These are phyloP conservation scores for Podila horticola DNA, from an alignment of 192 early-diverging fungal genomes.

Conservation along the genomic window DNA sequence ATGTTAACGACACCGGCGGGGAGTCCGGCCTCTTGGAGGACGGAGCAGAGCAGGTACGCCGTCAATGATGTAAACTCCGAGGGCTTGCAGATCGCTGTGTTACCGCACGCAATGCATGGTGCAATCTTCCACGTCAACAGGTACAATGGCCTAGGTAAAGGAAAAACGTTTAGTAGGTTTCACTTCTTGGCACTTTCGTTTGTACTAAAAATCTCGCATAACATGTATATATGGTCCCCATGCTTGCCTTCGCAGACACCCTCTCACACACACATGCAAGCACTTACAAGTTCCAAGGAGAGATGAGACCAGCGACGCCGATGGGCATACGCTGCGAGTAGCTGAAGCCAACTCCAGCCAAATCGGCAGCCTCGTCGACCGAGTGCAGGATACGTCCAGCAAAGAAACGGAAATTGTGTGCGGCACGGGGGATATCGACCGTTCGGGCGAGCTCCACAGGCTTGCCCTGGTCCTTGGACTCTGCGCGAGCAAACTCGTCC, in stretches of 20 bases:
- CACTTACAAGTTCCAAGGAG: conserved; percentile 71
- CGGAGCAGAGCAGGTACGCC: conserved; percentile 66
- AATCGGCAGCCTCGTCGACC: conserved; percentile 53
- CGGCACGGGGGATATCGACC: conserved; percentile 72
- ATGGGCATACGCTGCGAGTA: conserved; percentile 60
- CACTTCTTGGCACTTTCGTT: neutral
- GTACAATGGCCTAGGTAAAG: conserved; percentile 65
- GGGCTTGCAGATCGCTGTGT: conserved; percentile 80
- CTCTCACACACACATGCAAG: too few species aligned
- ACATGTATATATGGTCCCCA: too few species aligned
- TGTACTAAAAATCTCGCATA: too few species aligned
- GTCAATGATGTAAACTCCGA: conserved; percentile 70
- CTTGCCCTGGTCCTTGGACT: conserved; percentile 80
- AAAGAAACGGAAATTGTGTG: conserved; percentile 78
- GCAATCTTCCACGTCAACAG: conserved; percentile 83
- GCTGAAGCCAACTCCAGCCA: conserved; percentile 62
- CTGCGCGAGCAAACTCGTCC: conserved; percentile 70
- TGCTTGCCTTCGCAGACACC: too few species aligned
- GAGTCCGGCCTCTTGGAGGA: conserved; percentile 73
- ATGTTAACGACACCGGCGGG: conserved; percentile 82
- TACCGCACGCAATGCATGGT: conserved; percentile 75
- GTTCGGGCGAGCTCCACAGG: conserved; percentile 64
- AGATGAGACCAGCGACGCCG: conserved; percentile 78
- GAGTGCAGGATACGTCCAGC: conserved; percentile 64
- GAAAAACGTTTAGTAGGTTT: conserved; percentile 5